phyloP scores from a whole-genome alignment of 2,329 filamentous ascomycete species.

The Aplosporella prunicola region DNA sequence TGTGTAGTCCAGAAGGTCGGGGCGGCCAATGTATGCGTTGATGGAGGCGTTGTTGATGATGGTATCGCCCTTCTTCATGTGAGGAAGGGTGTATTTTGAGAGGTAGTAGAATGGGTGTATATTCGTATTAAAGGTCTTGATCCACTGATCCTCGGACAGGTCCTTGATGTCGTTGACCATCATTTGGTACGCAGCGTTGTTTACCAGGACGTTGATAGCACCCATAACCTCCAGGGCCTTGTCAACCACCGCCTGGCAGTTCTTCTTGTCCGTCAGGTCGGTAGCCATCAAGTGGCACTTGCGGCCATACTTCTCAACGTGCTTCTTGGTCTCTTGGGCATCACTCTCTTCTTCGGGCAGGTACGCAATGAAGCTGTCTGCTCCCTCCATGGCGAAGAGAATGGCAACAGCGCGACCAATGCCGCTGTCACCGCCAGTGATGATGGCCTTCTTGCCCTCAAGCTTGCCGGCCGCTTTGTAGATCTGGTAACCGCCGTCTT shows the following conservation, averaged over 20 bases:
- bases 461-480: slow-evolving; percentile 73
- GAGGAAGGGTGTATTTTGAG: slow-evolving; percentile 64
- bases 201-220: slow-evolving; percentile 62
- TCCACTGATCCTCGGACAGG: slow-evolving; percentile 69
- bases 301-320: slow-evolving; percentile 56
- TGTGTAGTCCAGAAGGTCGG: slow-evolving; percentile 74
- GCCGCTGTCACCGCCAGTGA: slow-evolving; percentile 72
- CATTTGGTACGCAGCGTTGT: slow-evolving; percentile 69
- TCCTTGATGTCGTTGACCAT: slow-evolving; percentile 63
- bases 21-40: slow-evolving; percentile 72
- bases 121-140: slow-evolving; percentile 71
- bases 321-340: slow-evolving; percentile 62
- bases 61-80: slow-evolving; percentile 63
- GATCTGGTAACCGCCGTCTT: slow-evolving; percentile 56
- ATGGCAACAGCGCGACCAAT: slow-evolving; percentile 69
- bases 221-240: slow-evolving; percentile 57
- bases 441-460: slow-evolving; percentile 63
- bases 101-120: slow-evolving; percentile 77
- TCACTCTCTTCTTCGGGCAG: slow-evolving; percentile 67
- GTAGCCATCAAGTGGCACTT: slow-evolving; percentile 55
- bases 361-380: slow-evolving; percentile 63
- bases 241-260: slow-evolving; percentile 62
- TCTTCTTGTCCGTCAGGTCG: slow-evolving; percentile 55
- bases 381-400: slow-evolving; percentile 73
- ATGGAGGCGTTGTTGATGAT: slow-evolving; percentile 84